Percentiles rank a stretch among this genome's conserved stretches.
Conservation (phyloP, 495 filamentous ascomycete genomes). For the Pyrenula massariospora region DNA sequence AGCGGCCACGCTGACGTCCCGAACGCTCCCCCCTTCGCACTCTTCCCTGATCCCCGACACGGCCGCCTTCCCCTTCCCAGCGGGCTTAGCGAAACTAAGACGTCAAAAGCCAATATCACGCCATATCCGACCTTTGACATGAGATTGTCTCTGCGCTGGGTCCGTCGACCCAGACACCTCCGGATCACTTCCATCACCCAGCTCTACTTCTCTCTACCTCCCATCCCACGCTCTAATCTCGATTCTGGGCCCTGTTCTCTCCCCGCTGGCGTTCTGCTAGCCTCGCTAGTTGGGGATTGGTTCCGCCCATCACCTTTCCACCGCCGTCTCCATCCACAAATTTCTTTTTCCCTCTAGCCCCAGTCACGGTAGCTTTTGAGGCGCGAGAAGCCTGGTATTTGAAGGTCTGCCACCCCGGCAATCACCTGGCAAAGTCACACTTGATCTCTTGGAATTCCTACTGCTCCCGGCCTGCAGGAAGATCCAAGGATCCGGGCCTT, state of each 20-base stretch:
- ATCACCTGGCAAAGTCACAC: neutral
- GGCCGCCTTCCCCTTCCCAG: neutral
- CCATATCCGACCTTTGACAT: neutral
- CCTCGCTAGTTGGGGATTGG: neutral
- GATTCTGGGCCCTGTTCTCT: slow-evolving; percentile 1
- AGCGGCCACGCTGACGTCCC: neutral
- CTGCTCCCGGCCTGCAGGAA: neutral
- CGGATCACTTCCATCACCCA: slow-evolving; percentile 6
- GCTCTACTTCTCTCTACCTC: slow-evolving; percentile 1
- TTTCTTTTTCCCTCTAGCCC: neutral
- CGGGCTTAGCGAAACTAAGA: neutral
- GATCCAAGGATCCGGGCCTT: neutral
- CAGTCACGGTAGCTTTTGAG: neutral
- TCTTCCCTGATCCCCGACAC: neutral
- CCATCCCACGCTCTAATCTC: neutral
- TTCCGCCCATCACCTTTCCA: neutral
- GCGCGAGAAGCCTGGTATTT: neutral
- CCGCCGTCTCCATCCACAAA: neutral
- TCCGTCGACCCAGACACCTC: neutral
- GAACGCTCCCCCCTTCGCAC: neutral
- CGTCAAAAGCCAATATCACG: neutral
- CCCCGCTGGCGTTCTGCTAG: slow-evolving; percentile 3
- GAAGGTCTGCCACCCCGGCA: neutral
- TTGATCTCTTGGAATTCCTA: neutral
- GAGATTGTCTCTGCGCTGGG: neutral